phyloP scores from a whole-genome alignment of 1,284 basidiomycete genomes.

The Kwoniella shivajii region DNA sequence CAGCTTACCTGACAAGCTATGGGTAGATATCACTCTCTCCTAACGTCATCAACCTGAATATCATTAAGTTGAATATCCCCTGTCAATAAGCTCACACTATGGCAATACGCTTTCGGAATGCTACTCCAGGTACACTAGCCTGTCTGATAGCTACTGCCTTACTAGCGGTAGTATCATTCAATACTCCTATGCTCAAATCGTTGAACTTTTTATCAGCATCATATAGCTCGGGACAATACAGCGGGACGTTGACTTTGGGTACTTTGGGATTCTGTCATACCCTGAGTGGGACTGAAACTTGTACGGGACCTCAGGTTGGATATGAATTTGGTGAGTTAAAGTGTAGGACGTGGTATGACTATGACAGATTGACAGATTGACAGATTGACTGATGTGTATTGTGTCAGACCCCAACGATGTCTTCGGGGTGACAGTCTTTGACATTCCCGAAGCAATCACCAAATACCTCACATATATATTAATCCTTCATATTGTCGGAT shows the following conservation, averaged over 20 bases:
- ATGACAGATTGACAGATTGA: not conserved
- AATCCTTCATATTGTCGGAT: constrained; percentile 81
- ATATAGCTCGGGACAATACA: constrained; percentile 59
- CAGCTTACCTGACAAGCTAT: too few relatives aligned
- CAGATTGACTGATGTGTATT: not conserved
- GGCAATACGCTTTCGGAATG: constrained; percentile 69
- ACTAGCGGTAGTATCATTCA: constrained; percentile 80
- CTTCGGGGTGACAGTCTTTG: constrained; percentile 65
- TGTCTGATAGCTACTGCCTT: constrained; percentile 72
- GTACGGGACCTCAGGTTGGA: constrained; percentile 74
- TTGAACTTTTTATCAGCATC: constrained; percentile 80
- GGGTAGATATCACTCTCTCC: too few relatives aligned
- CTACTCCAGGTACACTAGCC: constrained; percentile 79
- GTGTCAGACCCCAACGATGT: constrained; percentile 72
- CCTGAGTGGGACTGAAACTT: constrained; percentile 58
- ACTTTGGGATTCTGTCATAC: constrained; percentile 80
- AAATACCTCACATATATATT: constrained; percentile 90
- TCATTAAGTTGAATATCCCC: too few relatives aligned
- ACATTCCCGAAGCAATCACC: constrained; percentile 68
- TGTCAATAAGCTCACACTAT: too few relatives aligned
- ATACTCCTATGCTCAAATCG: constrained; percentile 79
- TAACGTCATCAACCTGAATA: too few relatives aligned
- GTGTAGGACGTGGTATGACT: not conserved
- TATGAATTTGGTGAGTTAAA: constrained; percentile 73
- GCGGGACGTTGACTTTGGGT: constrained; percentile 73